Evolutionary conservation across 192 early-diverging fungal genomes (phyloP).

Genomic region (Pilaira anomala): DNA sequence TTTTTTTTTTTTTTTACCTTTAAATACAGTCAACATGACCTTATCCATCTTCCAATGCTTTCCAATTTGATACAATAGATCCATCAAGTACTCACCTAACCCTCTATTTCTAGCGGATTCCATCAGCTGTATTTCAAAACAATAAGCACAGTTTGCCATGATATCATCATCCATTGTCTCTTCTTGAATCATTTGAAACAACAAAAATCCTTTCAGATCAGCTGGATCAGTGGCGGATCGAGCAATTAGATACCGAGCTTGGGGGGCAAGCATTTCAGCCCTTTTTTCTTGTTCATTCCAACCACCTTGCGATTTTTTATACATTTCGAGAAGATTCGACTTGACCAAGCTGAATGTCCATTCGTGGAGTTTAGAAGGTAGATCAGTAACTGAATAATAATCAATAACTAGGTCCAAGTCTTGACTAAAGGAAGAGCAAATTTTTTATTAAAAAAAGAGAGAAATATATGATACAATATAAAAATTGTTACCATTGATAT

Average conservation of each 20-base stretch:
- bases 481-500: slow-evolving; percentile 19
- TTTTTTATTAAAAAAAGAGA: background rate
- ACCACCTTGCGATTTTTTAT: slow-evolving; percentile 59
- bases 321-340: slow-evolving; percentile 59
- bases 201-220: slow-evolving; percentile 49
- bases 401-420: slow-evolving; percentile 31
- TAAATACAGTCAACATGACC: slow-evolving; percentile 68
- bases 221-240: slow-evolving; percentile 30
- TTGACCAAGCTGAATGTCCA: slow-evolving; percentile 60
- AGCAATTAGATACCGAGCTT: slow-evolving; percentile 57
- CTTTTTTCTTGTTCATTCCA: slow-evolving; percentile 59
- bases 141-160: slow-evolving; percentile 58
- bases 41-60: slow-evolving; percentile 52
- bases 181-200: slow-evolving; percentile 64
- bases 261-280: slow-evolving; percentile 51
- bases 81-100: slow-evolving; percentile 57
- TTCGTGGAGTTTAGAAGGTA: slow-evolving; percentile 35
- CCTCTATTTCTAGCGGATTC: slow-evolving; percentile 44
- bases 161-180: slow-evolving; percentile 55
- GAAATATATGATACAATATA: background rate
- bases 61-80: slow-evolving; percentile 52
- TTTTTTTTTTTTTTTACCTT: no score
- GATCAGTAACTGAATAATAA: slow-evolving; percentile 39
- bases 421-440: background rate
- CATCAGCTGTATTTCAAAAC: slow-evolving; percentile 64